Conservation (phyloP, 2,329 filamentous ascomycete species). For the Hypoxylon sp. region DNA sequence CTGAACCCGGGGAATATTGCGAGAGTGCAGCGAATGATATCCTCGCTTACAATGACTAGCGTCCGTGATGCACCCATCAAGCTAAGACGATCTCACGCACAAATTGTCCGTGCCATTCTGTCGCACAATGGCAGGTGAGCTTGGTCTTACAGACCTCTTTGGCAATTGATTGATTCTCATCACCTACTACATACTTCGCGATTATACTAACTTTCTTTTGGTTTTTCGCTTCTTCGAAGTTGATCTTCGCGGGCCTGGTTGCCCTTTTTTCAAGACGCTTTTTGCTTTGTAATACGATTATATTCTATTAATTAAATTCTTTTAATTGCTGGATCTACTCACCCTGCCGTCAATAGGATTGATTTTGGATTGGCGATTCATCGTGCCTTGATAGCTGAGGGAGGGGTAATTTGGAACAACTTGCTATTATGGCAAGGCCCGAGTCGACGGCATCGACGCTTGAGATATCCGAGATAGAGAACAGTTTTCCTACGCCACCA, state of each 20-base stretch:
- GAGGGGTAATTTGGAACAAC: background rate
- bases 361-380: background rate
- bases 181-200: slow-evolving; percentile 12
- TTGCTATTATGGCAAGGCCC: slow-evolving; percentile 41
- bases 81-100: slow-evolving; percentile 36
- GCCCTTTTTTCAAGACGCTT: slow-evolving; percentile 39
- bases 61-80: slow-evolving; percentile 33
- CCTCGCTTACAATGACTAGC: slow-evolving; percentile 30
- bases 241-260: slow-evolving; percentile 53
- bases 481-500: slow-evolving; percentile 44
- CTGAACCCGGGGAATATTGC: slow-evolving; percentile 14
- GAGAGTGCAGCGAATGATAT: slow-evolving; percentile 24
- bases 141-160: slow-evolving; percentile 8
- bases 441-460: slow-evolving; percentile 44
- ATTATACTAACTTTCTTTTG: slow-evolving; percentile 14
- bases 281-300: slow-evolving; percentile 29
- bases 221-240: slow-evolving; percentile 51
- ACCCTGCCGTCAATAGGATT: slow-evolving; percentile 5
- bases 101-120: slow-evolving; percentile 35
- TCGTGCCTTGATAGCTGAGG: background rate
- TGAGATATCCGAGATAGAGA: slow-evolving; percentile 47
- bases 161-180: slow-evolving; percentile 20
- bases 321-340: slow-evolving; percentile 4
- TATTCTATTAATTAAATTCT: slow-evolving; percentile 21
- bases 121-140: slow-evolving; percentile 1